Evolutionary conservation across 2,329 filamentous ascomycete species (phyloP), one percentile per base, ranked within the genome.

Genomic region (Hypomyces perniciosus): DNA sequence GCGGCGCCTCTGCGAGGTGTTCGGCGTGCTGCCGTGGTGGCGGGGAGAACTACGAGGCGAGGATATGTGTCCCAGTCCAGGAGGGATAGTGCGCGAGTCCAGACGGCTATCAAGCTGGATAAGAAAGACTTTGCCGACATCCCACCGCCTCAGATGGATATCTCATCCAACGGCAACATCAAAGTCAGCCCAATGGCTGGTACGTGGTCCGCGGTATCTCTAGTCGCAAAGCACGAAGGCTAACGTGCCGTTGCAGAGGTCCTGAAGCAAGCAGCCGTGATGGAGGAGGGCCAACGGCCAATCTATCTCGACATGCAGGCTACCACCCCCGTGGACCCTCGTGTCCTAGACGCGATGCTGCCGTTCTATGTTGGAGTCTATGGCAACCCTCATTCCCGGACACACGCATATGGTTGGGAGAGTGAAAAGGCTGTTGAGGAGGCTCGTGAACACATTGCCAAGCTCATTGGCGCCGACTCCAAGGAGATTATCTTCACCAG

Each of bases 401-500:
- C 93, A 51, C 93, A 99, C 70, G 91, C 93, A 27, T 99, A 99
- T 69, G 93, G 93, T 46, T 99, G 93, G 93, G 93, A 99, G 74
- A 95, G 88, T 48, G 93, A 99, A 65, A 90, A 91, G 72, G 92
- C 88, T 1, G 86, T 95, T 26, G 93, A 99, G 68, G 80, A 89
- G 56, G 91, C 93, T 40, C 83, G 93, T 62, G 80, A 80, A 61
- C 82, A 97, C 64, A 79, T 97, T 57, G 93, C 93, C 3, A 79
- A 78, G 37, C 79, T 99, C 50, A 93, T 99, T 58, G 92, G 92
- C 28, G 93, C 93, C 29, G 90, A 99, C 67, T 77, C 93, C 5
- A 99, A 99, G 72, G 93, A 99, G 68, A 97, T 99, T 58, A 95
- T 99, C 62, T 97, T 99, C 72, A 99, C 93, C 6, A 96, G 91